A percentile compares a stretch with the other conserved stretches of the same genome.
phyloP scores from a whole-genome alignment of 2,329 filamentous ascomycete species.

The Aspergillus pseudonomiae region DNA sequence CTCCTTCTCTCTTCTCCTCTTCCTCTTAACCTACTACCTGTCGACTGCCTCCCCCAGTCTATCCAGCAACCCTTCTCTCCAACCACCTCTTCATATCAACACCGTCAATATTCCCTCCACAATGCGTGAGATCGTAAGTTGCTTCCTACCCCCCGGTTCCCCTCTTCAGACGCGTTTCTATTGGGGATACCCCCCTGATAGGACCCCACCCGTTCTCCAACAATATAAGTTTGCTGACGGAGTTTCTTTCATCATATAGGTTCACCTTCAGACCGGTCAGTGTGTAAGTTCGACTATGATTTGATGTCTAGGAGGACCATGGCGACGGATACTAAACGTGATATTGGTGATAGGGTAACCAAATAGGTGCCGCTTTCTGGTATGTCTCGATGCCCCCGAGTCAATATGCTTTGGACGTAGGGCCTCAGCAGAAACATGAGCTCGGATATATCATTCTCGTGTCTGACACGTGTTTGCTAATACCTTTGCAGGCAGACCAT shows the following conservation, averaged over 20 bases:
- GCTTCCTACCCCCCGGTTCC: slow-evolving; percentile 13
- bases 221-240: slow-evolving; percentile 30
- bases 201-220: slow-evolving; percentile 36
- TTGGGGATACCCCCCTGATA: slow-evolving; percentile 33
- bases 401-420: not conserved
- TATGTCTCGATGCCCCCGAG: slow-evolving; percentile 49
- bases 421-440: not conserved
- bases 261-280: slow-evolving; percentile 99
- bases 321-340: slow-evolving; percentile 27
- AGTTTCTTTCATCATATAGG: slow-evolving; percentile 66
- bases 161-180: slow-evolving; percentile 39
- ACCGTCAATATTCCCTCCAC: slow-evolving; percentile 46
- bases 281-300: slow-evolving; percentile 69
- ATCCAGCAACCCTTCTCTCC: slow-evolving; percentile 15
- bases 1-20: slow-evolving; percentile 29
- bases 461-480: slow-evolving; percentile 39
- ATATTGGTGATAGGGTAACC: slow-evolving; percentile 77
- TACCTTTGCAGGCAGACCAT: slow-evolving; percentile 68
- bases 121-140: slow-evolving; percentile 76
- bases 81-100: slow-evolving; percentile 16
- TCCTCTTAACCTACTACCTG: slow-evolving; percentile 21
- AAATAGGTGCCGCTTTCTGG: slow-evolving; percentile 99
- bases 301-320: slow-evolving; percentile 5
- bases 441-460: not conserved
- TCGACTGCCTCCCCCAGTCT: slow-evolving; percentile 25